Base-by-base conservation (phyloP, 495 filamentous ascomycete species). In the Penicillium chermesinum region DNA sequence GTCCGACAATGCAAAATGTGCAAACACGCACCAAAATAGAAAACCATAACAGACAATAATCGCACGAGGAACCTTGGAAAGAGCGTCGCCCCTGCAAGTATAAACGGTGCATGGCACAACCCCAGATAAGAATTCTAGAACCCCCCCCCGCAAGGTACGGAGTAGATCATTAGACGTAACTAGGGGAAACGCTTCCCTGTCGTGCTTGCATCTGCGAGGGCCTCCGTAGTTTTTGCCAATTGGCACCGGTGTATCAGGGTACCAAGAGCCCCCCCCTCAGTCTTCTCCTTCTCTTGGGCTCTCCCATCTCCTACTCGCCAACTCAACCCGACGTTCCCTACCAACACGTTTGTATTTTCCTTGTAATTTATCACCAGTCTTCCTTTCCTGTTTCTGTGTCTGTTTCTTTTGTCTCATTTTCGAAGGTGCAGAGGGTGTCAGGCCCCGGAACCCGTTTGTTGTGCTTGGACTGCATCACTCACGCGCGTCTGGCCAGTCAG, bases 401-500 rank as follows among this genome's bases (percentile, higher is more conserved):
- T 48, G 35, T 21, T 49, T 49, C 35, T 43, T 49, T 48, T 39
- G 38, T 52, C 46, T 46, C 27, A 38, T 39, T 54, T 51, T 37
- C 19, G 15, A 15, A 3, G 18, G 5, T 20, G 20, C 44, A 3
- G 19, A 37, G 19, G 42, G 39, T 38, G 52, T 38, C 49, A 52
- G 30, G 36, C 33, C 37, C 35, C 53, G 52, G 52, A 54, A 44
- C 48, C 53, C 49, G 54, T 52, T 15, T 60, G 51, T 61, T 55
- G 46, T 57, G 54, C 41, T 63, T 55, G 54, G 52, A 30, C 41
- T 52, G 49, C 36, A 57, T 38, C 49, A 45, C 40, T 48, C 46
- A 52, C 49, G 34, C 57, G 57, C 60, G 46, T 32, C 38, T 47
- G 44, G 42, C 38, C 33, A 54, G 52, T 46, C 50, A 33, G 40